These are phyloP conservation scores for Helotiales sp. DNA, from an alignment of 2,329 filamentous ascomycete genomes.

Conservation along the genomic window DNA sequence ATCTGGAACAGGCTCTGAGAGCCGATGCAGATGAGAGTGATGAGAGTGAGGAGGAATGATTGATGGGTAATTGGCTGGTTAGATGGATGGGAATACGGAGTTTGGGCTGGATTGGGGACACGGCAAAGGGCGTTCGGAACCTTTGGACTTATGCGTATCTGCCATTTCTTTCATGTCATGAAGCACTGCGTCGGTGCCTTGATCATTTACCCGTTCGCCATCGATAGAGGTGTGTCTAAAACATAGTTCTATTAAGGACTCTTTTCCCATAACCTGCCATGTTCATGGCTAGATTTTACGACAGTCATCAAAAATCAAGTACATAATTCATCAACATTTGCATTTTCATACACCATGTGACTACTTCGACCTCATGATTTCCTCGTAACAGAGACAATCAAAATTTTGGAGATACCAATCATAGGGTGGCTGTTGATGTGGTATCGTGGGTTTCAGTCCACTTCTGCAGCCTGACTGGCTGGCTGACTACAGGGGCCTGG, in stretches of 20 bases:
- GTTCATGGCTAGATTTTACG: background rate
- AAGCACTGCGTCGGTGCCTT: background rate
- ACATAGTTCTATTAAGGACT: background rate
- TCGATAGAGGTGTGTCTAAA: too few relatives aligned
- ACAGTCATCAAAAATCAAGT: background rate
- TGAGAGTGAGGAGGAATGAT: constrained; percentile 45
- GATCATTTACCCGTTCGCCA: background rate
- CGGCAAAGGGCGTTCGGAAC: background rate
- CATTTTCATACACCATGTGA: background rate
- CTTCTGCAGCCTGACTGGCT: background rate
- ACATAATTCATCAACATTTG: too few relatives aligned
- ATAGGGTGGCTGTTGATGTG: background rate
- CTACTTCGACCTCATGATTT: too few relatives aligned
- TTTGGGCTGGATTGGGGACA: background rate
- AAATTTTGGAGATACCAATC: background rate
- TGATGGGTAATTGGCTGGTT: background rate
- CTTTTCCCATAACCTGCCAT: background rate
- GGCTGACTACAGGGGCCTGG: background rate
- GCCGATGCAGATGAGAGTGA: constrained; percentile 37
- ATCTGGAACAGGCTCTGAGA: constrained; percentile 34
- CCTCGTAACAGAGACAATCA: too few relatives aligned
- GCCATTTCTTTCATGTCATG: background rate
- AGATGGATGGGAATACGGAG: background rate
- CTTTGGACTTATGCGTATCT: background rate
- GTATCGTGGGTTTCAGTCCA: background rate